phyloP scores from a whole-genome alignment of 257 asterid species.

The Striga asiatica region DNA sequence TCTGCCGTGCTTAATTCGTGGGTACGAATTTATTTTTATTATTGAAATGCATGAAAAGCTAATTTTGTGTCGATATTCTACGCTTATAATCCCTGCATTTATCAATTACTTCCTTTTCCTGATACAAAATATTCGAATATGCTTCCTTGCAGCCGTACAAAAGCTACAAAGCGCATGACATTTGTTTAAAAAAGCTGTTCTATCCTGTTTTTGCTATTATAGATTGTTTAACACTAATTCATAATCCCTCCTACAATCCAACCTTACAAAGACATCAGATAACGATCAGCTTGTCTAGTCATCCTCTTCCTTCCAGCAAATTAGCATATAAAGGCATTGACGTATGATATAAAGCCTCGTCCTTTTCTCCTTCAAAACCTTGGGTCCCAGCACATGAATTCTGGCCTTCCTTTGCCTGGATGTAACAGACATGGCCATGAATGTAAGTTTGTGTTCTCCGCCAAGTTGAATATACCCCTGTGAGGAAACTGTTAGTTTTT shows the following conservation, averaged over 20 bases:
- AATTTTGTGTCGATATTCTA: too few relatives aligned
- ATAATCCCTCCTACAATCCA: slow-evolving; percentile 1
- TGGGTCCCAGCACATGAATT: slow-evolving; percentile 12
- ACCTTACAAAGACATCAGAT: slow-evolving; percentile 15
- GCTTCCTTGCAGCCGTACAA: too few relatives aligned
- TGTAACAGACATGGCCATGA: slow-evolving; percentile 27
- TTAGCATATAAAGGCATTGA: slow-evolving; percentile 45
- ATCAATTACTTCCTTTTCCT: too few relatives aligned
- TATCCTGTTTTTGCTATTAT: too few relatives aligned
- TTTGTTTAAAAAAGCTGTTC: too few relatives aligned
- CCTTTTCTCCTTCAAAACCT: slow-evolving; percentile 38
- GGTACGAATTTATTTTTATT: too few relatives aligned
- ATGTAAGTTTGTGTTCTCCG: neutral
- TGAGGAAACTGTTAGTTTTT: slow-evolving; percentile 1
- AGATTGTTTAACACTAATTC: neutral
- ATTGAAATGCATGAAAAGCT: too few relatives aligned
- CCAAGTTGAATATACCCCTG: neutral
- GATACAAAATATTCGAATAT: too few relatives aligned
- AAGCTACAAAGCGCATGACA: too few relatives aligned
- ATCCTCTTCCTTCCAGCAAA: slow-evolving; percentile 40
- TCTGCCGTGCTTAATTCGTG: too few relatives aligned
- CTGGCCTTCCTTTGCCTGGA: slow-evolving; percentile 17
- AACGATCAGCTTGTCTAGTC: slow-evolving; percentile 21
- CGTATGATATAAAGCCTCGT: slow-evolving; percentile 42
- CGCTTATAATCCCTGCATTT: too few relatives aligned